Conservation (phyloP, 2,329 filamentous ascomycete species). For the Aspergillus thermomutatus region DNA sequence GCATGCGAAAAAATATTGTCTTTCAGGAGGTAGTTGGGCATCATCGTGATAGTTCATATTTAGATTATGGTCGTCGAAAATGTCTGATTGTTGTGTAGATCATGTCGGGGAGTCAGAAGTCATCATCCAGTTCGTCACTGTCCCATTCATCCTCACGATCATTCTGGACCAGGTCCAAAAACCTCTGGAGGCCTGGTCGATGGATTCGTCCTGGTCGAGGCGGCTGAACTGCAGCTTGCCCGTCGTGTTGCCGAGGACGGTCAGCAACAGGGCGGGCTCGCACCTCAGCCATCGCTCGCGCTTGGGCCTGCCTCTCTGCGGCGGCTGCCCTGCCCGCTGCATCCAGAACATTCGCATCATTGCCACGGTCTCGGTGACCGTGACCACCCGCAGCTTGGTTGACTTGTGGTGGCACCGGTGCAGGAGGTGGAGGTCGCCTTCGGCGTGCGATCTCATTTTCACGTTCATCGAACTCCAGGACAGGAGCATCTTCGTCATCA, state of each 20-base stretch:
- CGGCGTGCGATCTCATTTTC: slow-evolving; percentile 25
- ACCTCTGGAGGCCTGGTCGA: slow-evolving; percentile 46
- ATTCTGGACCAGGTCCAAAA: slow-evolving; percentile 49
- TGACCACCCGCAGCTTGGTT: slow-evolving; percentile 25
- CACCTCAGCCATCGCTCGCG: slow-evolving; percentile 37
- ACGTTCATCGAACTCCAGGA: slow-evolving; percentile 23
- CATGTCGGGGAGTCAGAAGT: slow-evolving; percentile 17
- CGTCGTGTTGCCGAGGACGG: slow-evolving; percentile 8
- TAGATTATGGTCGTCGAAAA: not conserved
- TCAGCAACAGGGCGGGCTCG: slow-evolving; percentile 25
- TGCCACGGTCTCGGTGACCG: slow-evolving; percentile 26
- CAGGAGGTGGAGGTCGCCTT: slow-evolving; percentile 37
- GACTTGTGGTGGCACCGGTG: slow-evolving; percentile 37
- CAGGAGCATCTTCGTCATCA: slow-evolving; percentile 27
- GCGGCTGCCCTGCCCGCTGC: slow-evolving; percentile 36
- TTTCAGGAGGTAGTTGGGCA: not conserved
- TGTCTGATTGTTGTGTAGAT: not conserved
- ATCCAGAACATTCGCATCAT: slow-evolving; percentile 23
- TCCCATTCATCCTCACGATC: slow-evolving; percentile 60
- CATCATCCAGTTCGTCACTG: slow-evolving; percentile 54
- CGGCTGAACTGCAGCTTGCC: not conserved
- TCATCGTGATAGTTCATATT: not conserved
- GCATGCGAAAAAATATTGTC: not conserved
- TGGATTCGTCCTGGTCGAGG: slow-evolving; percentile 13
- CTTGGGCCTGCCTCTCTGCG: slow-evolving; percentile 37